phyloP scores from a whole-genome alignment of 805 yeast species.

The Yamadazyma takamatsuzukensis region DNA sequence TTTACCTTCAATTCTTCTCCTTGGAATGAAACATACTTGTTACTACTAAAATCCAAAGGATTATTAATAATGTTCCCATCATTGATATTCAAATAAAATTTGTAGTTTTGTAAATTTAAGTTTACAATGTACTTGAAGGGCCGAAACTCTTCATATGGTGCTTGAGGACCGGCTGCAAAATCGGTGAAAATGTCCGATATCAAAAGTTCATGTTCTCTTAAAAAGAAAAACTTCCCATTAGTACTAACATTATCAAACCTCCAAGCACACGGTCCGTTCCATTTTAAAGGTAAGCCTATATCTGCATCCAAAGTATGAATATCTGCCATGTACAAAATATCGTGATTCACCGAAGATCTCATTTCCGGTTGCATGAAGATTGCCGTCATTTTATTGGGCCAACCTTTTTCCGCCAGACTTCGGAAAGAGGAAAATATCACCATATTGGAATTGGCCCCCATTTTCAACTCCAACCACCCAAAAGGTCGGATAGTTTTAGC shows the following conservation, averaged over 20 bases:
- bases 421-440: slow-evolving; percentile 46
- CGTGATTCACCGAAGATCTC: slow-evolving; percentile 86
- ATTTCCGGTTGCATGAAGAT: slow-evolving; percentile 57
- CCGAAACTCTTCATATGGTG: slow-evolving; percentile 71
- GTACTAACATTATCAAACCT: slow-evolving; percentile 49
- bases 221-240: slow-evolving; percentile 55
- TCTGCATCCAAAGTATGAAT: slow-evolving; percentile 52
- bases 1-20: slow-evolving; percentile 54
- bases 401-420: slow-evolving; percentile 52
- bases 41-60: slow-evolving; percentile 80
- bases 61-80: slow-evolving; percentile 85
- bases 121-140: slow-evolving; percentile 62
- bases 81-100: slow-evolving; percentile 73
- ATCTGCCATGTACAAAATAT: slow-evolving; percentile 62
- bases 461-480: slow-evolving; percentile 86
- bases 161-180: slow-evolving; percentile 67
- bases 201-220: slow-evolving; percentile 79
- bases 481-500: slow-evolving; percentile 53
- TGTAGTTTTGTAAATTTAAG: slow-evolving; percentile 57
- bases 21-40: slow-evolving; percentile 68
- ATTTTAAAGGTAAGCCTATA: slow-evolving; percentile 67
- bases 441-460: slow-evolving; percentile 51
- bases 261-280: slow-evolving; percentile 84
- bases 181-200: slow-evolving; percentile 72
- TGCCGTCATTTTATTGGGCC: slow-evolving; percentile 45